Base-by-base conservation (phyloP, 345 rosid species). In the Salix viminalis region DNA sequence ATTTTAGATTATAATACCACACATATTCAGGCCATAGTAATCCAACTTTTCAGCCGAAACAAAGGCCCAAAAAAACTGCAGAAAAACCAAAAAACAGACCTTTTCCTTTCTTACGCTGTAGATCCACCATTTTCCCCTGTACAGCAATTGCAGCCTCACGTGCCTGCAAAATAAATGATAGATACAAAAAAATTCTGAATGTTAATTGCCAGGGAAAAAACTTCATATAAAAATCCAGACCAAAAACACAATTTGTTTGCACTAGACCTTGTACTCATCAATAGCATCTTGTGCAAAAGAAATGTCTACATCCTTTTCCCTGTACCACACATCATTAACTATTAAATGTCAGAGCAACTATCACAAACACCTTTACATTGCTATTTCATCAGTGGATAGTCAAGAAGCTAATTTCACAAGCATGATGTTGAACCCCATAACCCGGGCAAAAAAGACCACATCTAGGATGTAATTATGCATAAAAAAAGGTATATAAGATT, bases 221-320 rank as follows among this genome's bases (percentile, higher is more conserved):
- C 48, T 34, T 36, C 7, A 11, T 34, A 10, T 67, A 56, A 44
- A 41, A 37, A 19, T n/a, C 11, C 15, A 78, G 62, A 56, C 26
- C 60, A 39, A 76, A 79, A 39, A 46, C 67, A 79, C 7, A 81
- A 67, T 30, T 48, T 37, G 74, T 70, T 46, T 34, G 70, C 69
- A 30, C 23, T 69, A 54, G 83, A 94, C 99, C 99, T 94, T 92
- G 86, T 83, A 88, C 82, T 94, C 98, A 81, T 96, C 99, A 72
- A 96, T 94, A 75, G 96, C 93, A 76, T 86, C 96, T 86, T 94
- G 98, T 65, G 99, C 99, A 84, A 90, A 96, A 69, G 84, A 80
- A 78, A 96, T 94, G 76, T 94, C 97, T 39, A 89, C 83, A 76
- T 92, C 99, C 85, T 90, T 93, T 85, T 96, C 99, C 99, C 99